phyloP scores from a whole-genome alignment of 2,329 filamentous ascomycete genomes.

The Colletotrichum trifolii region DNA sequence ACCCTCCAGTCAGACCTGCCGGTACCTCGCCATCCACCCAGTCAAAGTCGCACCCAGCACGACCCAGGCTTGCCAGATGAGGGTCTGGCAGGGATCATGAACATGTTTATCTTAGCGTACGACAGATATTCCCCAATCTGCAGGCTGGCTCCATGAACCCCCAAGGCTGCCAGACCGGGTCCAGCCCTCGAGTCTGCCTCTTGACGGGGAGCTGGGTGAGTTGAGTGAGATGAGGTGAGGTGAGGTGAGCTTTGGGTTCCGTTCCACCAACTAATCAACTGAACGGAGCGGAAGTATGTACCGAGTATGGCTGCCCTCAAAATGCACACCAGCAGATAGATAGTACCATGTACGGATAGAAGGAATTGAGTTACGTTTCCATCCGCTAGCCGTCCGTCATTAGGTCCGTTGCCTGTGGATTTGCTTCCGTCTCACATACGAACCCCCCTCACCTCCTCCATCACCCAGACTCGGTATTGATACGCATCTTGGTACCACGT shows the following conservation, averaged over 20 bases:
- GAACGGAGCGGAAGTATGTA: no score
- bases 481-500: background rate
- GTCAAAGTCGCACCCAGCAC: constrained; percentile 20
- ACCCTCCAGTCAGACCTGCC: constrained; percentile 24
- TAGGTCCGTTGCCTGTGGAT: background rate
- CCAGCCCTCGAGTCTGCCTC: constrained; percentile 22
- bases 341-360: no score
- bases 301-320: no score
- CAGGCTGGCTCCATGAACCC: constrained; percentile 9
- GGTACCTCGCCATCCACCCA: constrained; percentile 4
- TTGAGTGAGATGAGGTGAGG: constrained; percentile 1
- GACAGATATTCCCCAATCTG: constrained; percentile 16
- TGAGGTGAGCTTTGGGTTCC: background rate
- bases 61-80: background rate
- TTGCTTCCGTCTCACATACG: constrained; percentile 26
- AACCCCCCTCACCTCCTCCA: constrained; percentile 9
- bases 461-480: background rate
- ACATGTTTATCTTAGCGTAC: constrained; percentile 26
- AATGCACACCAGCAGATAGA: no score
- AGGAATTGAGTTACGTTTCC: background rate
- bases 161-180: constrained; percentile 27
- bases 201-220: no score
- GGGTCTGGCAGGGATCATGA: constrained; percentile 17
- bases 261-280: no score
- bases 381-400: background rate